These are phyloP conservation scores for Petunia axillaris DNA, from an alignment of 257 asterid genomes.

Conservation along the genomic window DNA sequence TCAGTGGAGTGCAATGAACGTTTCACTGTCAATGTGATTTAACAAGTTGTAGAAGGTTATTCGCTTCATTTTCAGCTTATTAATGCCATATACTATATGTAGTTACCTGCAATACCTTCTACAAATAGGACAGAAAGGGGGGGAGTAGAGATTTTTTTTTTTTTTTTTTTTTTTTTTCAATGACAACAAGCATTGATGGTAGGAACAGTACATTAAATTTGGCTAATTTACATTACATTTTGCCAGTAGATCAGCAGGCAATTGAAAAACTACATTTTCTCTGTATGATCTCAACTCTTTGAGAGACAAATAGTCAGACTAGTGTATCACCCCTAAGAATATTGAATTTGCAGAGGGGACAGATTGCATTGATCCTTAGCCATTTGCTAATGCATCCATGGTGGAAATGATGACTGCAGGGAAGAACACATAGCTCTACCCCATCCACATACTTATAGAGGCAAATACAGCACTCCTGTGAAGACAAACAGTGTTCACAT, in stretches of 20 bases:
- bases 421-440: slow-evolving; percentile 74
- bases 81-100: too few species aligned
- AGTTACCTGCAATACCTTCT: too few species aligned
- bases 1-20: too few species aligned
- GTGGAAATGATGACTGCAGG: slow-evolving; percentile 97
- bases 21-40: too few species aligned
- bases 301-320: slow-evolving; percentile 42
- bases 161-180: background rate
- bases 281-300: background rate
- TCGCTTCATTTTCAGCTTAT: too few species aligned
- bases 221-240: slow-evolving; percentile 44
- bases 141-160: background rate
- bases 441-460: slow-evolving; percentile 72
- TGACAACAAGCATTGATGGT: background rate
- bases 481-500: background rate
- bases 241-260: slow-evolving; percentile 21
- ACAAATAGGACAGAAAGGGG: background rate
- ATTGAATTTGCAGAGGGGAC: slow-evolving; percentile 89
- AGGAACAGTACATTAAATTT: background rate
- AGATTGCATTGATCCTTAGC: slow-evolving; percentile 88
- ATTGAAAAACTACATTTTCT: background rate
- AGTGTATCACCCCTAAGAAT: slow-evolving; percentile 59
- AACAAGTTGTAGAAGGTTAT: too few species aligned
- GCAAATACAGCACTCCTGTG: slow-evolving; percentile 96
- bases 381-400: slow-evolving; percentile 69